A percentile compares a stretch with the other conserved stretches of the same genome.
These are phyloP conservation scores for Spinacia oleracea DNA, from an alignment of 179 eudicot species.

Conservation along the genomic window DNA sequence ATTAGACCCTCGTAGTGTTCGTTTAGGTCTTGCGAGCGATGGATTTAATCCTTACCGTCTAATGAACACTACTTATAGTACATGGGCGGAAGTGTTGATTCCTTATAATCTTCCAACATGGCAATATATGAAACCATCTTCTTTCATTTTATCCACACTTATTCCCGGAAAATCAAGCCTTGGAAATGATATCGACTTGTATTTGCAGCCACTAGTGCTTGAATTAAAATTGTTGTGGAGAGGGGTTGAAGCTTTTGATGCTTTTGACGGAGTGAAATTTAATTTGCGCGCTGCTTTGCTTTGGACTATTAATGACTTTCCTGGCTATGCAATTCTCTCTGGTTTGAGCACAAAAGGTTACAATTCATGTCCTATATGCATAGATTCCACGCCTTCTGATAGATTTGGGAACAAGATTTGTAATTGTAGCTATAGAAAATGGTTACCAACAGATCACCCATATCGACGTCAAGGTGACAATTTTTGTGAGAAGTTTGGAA, in stretches of 20 bases:
- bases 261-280: too few species aligned
- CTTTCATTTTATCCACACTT: background rate
- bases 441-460: background rate
- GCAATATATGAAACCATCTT: background rate
- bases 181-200: background rate
- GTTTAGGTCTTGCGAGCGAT: background rate
- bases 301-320: too few species aligned
- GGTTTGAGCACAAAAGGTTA: too few species aligned
- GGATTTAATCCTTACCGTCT: constrained; percentile 1
- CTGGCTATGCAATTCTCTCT: too few species aligned
- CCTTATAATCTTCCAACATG: background rate
- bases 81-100: background rate
- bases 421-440: background rate
- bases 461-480: too few species aligned
- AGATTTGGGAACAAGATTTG: background rate
- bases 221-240: too few species aligned
- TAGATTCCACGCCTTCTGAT: background rate
- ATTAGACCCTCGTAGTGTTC: background rate
- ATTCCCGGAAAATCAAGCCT: too few species aligned
- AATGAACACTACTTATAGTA: background rate
- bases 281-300: too few species aligned
- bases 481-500: too few species aligned
- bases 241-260: too few species aligned
- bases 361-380: too few species aligned
- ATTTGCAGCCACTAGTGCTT: too few species aligned